These are phyloP conservation scores for Rhizopogon rudus DNA, from an alignment of 768 basidiomycete species.

Conservation along the genomic window DNA sequence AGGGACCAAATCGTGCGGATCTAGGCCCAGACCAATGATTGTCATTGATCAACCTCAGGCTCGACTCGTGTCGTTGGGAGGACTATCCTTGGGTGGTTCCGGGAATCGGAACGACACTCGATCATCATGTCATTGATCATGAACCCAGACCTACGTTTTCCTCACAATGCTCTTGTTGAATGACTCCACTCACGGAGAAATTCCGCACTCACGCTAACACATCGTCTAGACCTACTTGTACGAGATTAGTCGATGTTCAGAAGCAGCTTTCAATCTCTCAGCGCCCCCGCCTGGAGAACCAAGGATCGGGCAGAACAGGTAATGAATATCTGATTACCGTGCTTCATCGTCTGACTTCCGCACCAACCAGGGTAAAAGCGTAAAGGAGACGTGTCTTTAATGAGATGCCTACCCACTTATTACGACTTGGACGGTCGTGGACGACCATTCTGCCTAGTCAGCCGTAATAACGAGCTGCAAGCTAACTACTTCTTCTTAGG, in stretches of 20 bases:
- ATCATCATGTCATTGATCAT: not conserved
- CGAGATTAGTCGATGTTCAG: not conserved
- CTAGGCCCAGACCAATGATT: too few relatives aligned
- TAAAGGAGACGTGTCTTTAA: not conserved
- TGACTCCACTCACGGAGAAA: not conserved
- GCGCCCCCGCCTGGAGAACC: not conserved
- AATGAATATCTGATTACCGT: too few relatives aligned
- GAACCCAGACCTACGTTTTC: not conserved
- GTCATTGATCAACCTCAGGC: too few relatives aligned
- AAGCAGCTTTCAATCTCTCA: not conserved
- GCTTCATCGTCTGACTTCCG: too few relatives aligned
- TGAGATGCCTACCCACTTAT: not conserved
- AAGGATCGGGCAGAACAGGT: not conserved
- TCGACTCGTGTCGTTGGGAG: not conserved
- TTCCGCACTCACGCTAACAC: not conserved
- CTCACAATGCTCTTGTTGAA: not conserved
- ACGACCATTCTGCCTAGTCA: too few relatives aligned
- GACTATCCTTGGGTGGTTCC: not conserved
- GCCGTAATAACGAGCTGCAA: too few relatives aligned
- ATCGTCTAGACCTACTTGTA: not conserved
- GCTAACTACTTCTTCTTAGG: too few relatives aligned
- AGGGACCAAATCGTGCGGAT: too few relatives aligned
- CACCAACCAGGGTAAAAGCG: too few relatives aligned
- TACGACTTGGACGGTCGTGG: too few relatives aligned
- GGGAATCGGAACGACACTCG: not conserved